Evolutionary conservation across 2,329 filamentous ascomycete species (phyloP), one percentile per base, ranked within the genome.

Genomic region (Colletotrichum brevisporum): DNA sequence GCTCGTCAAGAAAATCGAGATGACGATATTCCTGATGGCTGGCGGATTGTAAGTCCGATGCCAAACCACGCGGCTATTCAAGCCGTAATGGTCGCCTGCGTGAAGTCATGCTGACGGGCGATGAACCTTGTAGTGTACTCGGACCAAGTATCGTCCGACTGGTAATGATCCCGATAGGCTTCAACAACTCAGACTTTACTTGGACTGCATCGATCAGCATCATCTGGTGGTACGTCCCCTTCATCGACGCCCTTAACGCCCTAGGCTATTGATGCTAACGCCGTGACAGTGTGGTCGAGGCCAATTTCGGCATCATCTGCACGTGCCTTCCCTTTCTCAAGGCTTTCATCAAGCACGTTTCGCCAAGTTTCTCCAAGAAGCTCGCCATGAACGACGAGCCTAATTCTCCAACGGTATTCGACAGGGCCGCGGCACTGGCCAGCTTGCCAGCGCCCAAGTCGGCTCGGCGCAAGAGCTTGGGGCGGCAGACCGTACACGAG

Each of bases 301-400:
- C 69, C 54, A 71, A 71, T 26, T 50, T 65, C 4, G 69, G 69
- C 45, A 71, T 71, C 21, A 71, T 71, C 27, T 69, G 69, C 47
- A 64, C 69, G 10, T 71, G 69, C 10, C 60, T 71, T 15, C 69
- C 69, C 3, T 68, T 71, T 53, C 59, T 71, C 4, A 71, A 71
- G 45, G 55, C 67, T 1, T 69, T 69, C 13, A 24, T 47, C n/a
- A 66, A 50, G 39, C 56, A 69, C 13, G 45, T 69, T 1, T 26
- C 62, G 2, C 67, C 62, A 0, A 55, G 18, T 12, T 47, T 66
- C 9, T 56, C 51, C 8, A 60, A 18, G 16, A 27, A 43, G 2
- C 56, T 60, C 12, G 52, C 45, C 0, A 39, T 45, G 18, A 47
- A 36, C 3, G 26, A 61, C 4, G 67, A 60, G 36, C 62, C 67